phyloP scores from a whole-genome alignment of 106 monocot genomes.

The Allium fistulosum region DNA sequence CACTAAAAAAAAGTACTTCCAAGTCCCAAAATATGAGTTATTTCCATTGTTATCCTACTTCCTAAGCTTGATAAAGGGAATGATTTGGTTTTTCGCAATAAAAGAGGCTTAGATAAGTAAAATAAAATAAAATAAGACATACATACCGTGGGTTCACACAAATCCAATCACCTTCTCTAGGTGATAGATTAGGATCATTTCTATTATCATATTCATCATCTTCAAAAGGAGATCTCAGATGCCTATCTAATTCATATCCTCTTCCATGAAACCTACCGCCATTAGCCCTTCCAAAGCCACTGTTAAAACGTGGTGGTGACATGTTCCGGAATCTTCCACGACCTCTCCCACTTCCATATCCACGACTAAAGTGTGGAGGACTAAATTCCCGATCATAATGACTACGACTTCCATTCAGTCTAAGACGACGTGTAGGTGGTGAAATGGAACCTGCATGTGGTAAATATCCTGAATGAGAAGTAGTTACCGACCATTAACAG shows the following conservation, averaged over 20 bases:
- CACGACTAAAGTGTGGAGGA: constrained; percentile 25
- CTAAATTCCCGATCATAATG: constrained; percentile 24
- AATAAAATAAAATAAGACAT: neutral
- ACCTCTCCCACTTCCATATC: constrained; percentile 39
- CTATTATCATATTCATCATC: constrained; percentile 45
- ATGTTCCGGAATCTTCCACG: constrained; percentile 37
- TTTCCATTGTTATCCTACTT: no score
- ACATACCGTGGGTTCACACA: constrained; percentile 78
- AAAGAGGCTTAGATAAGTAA: neutral
- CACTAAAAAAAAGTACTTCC: no score
- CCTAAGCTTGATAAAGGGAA: no score
- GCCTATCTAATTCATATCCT: constrained; percentile 20
- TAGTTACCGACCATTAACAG: no score
- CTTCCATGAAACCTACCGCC: constrained; percentile 28
- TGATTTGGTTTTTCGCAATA: no score
- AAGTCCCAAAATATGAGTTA: no score
- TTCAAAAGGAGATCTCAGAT: constrained; percentile 5
- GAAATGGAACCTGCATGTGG: constrained; percentile 37
- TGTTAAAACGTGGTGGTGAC: constrained; percentile 21
- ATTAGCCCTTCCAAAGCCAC: constrained; percentile 16
- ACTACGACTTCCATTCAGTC: constrained; percentile 9
- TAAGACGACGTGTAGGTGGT: constrained; percentile 23
- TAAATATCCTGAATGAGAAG: constrained; percentile 13
- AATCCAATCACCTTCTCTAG: constrained; percentile 96
- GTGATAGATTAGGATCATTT: constrained; percentile 88